Conservation (phyloP, 1,139 yeast genomes). For the Spathaspora sp. region DNA sequence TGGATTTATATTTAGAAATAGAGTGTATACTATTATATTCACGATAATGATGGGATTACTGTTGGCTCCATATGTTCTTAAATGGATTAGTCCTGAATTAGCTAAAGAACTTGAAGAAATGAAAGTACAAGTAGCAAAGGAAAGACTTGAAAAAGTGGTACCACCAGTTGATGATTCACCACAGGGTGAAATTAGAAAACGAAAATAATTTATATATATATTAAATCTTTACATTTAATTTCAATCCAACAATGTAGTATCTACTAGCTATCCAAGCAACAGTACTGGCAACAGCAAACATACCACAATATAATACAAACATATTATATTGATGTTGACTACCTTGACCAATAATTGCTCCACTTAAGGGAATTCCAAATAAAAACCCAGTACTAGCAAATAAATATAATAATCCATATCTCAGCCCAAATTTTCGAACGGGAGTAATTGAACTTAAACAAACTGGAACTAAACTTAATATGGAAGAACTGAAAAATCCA, state of each 20-base stretch:
- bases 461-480: slow-evolving; percentile 32
- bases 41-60: slow-evolving; percentile 28
- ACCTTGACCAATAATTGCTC: slow-evolving; percentile 46
- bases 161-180: slow-evolving; percentile 5
- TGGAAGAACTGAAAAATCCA: slow-evolving; percentile 42
- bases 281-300: slow-evolving; percentile 21
- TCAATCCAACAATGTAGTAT: slow-evolving; percentile 20
- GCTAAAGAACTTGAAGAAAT: slow-evolving; percentile 35
- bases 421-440: slow-evolving; percentile 31
- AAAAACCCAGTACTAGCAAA: slow-evolving; percentile 40
- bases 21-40: slow-evolving; percentile 36
- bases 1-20: slow-evolving; percentile 42
- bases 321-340: slow-evolving; percentile 20
- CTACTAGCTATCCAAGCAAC: slow-evolving; percentile 23
- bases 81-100: slow-evolving; percentile 37
- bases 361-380: slow-evolving; percentile 43
- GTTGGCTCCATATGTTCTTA: slow-evolving; percentile 34
- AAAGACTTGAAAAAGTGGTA: slow-evolving; percentile 9
- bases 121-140: slow-evolving; percentile 14
- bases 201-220: slow-evolving; percentile 5
- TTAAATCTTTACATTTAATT: slow-evolving; percentile 21
- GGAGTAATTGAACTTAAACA: slow-evolving; percentile 38
- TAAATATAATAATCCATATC: slow-evolving; percentile 41
- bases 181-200: slow-evolving; percentile 8
- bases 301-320: slow-evolving; percentile 26